Evolutionary conservation across 2,329 filamentous ascomycete genomes (phyloP).

Genomic region (Hawksworthiomyces lignivorus): DNA sequence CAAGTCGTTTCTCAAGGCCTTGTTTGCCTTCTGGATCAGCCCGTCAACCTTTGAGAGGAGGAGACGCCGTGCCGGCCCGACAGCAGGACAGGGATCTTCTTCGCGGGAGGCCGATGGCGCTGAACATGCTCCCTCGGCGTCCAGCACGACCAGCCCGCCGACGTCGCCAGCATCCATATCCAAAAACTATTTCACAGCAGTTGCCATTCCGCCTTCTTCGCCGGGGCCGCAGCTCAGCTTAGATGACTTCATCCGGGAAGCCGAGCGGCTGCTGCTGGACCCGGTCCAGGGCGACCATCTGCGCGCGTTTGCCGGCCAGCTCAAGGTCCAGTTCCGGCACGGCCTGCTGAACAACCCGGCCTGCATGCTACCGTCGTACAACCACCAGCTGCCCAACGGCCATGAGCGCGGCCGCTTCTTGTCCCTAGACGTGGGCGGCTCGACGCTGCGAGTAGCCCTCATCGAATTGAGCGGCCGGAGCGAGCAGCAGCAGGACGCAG

Average conservation of each 20-base stretch:
- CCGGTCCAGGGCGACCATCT: slow-evolving; percentile 40
- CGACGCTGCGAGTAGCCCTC: slow-evolving; percentile 57
- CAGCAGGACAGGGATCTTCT: neutral
- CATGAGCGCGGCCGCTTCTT: slow-evolving; percentile 52
- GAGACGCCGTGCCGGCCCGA: neutral
- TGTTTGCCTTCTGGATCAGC: slow-evolving; percentile 47
- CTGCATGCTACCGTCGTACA: slow-evolving; percentile 61
- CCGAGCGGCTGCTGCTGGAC: slow-evolving; percentile 42
- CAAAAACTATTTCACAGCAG: no score
- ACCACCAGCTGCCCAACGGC: slow-evolving; percentile 55
- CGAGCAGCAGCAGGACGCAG: slow-evolving; percentile 28
- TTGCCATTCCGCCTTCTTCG: neutral
- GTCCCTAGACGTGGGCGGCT: slow-evolving; percentile 61
- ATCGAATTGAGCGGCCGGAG: slow-evolving; percentile 48
- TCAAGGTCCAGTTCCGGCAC: slow-evolving; percentile 49
- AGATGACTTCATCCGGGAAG: slow-evolving; percentile 49
- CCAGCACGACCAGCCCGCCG: no score
- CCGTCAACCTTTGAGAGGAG: slow-evolving; percentile 19
- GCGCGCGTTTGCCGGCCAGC: slow-evolving; percentile 35
- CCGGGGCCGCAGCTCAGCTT: slow-evolving; percentile 17
- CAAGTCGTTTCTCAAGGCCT: slow-evolving; percentile 50
- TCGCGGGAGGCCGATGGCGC: neutral
- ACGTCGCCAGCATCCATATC: no score
- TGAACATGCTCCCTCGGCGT: neutral
- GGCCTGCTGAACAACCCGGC: slow-evolving; percentile 43